Conservation (phyloP, 2,329 filamentous ascomycete species). For the Calonectria montana region DNA sequence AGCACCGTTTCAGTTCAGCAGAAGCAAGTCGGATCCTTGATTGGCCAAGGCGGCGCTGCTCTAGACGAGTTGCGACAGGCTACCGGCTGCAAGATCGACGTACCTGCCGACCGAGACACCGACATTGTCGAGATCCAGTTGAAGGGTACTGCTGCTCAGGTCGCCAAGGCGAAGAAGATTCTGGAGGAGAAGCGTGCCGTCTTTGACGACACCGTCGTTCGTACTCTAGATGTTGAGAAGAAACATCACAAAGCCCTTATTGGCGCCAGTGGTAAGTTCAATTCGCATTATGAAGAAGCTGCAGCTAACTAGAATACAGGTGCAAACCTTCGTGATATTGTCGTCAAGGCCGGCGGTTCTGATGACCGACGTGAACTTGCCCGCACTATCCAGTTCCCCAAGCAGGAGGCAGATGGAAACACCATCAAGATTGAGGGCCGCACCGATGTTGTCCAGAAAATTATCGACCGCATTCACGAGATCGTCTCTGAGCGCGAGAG, state of each 20-base stretch:
- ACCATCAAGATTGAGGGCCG: slow-evolving; percentile 90
- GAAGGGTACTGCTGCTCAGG: slow-evolving; percentile 91
- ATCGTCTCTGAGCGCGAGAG: slow-evolving; percentile 87
- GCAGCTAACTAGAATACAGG: slow-evolving; percentile 65
- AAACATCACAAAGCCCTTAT: slow-evolving; percentile 94
- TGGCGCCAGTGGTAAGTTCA: slow-evolving; percentile 81
- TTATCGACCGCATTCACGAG: slow-evolving; percentile 82
- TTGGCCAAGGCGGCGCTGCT: slow-evolving; percentile 88
- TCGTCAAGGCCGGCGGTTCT: slow-evolving; percentile 88
- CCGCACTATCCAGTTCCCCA: slow-evolving; percentile 94
- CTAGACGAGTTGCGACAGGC: slow-evolving; percentile 89
- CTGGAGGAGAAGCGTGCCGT: slow-evolving; percentile 86
- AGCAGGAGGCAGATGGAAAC: slow-evolving; percentile 84
- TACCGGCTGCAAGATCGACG: slow-evolving; percentile 91
- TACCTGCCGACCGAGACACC: slow-evolving; percentile 82
- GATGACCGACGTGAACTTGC: slow-evolving; percentile 86
- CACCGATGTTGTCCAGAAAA: slow-evolving; percentile 86
- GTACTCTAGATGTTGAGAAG: slow-evolving; percentile 90
- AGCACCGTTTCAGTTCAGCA: slow-evolving; percentile 87
- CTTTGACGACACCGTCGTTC: slow-evolving; percentile 90
- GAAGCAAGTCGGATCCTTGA: slow-evolving; percentile 92
- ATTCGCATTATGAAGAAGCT: neutral
- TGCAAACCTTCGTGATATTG: slow-evolving; percentile 85
- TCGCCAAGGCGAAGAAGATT: slow-evolving; percentile 90
- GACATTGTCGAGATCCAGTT: slow-evolving; percentile 87